phyloP scores from a whole-genome alignment of 2,329 filamentous ascomycete species.

The Monosporascus ibericus region DNA sequence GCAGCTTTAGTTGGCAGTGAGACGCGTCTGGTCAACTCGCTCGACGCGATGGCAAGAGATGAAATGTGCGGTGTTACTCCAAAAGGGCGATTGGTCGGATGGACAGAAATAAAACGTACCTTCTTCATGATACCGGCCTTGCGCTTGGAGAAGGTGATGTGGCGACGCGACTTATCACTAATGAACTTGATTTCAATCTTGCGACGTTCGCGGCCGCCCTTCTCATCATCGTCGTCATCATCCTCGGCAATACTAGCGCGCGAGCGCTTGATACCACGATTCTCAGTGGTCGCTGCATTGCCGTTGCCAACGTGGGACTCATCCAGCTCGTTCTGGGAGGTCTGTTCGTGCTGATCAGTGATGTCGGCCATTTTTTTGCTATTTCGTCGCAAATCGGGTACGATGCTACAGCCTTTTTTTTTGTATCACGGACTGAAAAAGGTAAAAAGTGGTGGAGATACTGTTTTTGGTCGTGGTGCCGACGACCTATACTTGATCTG shows the following conservation, averaged over 20 bases:
- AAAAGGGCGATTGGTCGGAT: conserved; percentile 12
- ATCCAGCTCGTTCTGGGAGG: conserved; percentile 67
- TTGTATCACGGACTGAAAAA: conserved; percentile 45
- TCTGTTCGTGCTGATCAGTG: conserved; percentile 70
- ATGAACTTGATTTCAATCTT: conserved; percentile 99
- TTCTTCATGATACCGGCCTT: conserved; percentile 99
- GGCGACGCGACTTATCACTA: conserved; percentile 97
- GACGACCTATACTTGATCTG: conserved; percentile 62
- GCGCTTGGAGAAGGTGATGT: conserved; percentile 99
- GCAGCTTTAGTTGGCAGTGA: conserved; percentile 3
- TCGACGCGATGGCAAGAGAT: no score
- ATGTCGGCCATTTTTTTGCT: conserved; percentile 66
- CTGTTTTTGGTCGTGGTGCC: conserved; percentile 59
- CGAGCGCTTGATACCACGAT: conserved; percentile 82
- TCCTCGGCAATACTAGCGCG: conserved; percentile 81
- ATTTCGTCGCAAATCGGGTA: not conserved
- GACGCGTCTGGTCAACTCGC: no score
- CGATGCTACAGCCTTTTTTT: conserved; percentile 13
- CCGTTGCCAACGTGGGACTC: conserved; percentile 72
- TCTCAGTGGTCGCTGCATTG: conserved; percentile 56
- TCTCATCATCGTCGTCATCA: conserved; percentile 96
- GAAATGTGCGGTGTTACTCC: no score
- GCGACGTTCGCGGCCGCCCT: conserved; percentile 92
- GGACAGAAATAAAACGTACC: conserved; percentile 49
- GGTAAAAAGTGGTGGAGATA: conserved; percentile 53